Evolutionary conservation across 805 yeast species (phyloP), one percentile per base, ranked within the genome.

Genomic region (Kurtzmaniella cleridarum): DNA sequence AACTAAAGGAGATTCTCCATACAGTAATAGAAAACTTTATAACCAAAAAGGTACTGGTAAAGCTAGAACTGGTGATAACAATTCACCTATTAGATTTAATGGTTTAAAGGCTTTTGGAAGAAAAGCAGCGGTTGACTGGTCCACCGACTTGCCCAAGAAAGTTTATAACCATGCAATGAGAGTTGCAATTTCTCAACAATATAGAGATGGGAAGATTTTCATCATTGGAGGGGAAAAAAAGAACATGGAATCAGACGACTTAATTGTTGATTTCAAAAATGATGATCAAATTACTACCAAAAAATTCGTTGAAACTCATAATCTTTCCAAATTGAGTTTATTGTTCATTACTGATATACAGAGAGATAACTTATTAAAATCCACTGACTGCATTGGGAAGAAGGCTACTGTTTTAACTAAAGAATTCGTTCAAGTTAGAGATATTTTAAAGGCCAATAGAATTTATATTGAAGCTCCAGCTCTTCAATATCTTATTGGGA

Each of bases 11-110:
- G 91, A 87, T 50, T 84, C 83, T 62, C 89, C 90, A 43, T 90
- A 77, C 60, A 84, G 95, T 17, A 76, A 95, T 61, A 75, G 76
- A 54, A 93, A 93, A 59, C 68, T 93, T 49, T 71, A 78, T 29
- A 86, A 88, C 24, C 98, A 93, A 65, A 93, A 93, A 64, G 98
- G 98, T 43, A 69, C 87, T 12, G 99, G 99, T 65, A 75, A 76
- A 45, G 99, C 99, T 39, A 81, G 99, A 72, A 83, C 79, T 39
- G 99, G 99, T 69, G 97, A 90, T 64, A 89, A 85, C 42, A 91
- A 90, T 54, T 87, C 96, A 17, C 98, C 98, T 36, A 84, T 81
- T 33, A 81, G 96, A 66, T 80, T 78, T 54, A 87, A 84, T 54
- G 96, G 96, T 59, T 89, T 91, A 38, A 73, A 82, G 51, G 97